Conservation (phyloP, 495 filamentous ascomycete species). For the Neurospora africana region DNA sequence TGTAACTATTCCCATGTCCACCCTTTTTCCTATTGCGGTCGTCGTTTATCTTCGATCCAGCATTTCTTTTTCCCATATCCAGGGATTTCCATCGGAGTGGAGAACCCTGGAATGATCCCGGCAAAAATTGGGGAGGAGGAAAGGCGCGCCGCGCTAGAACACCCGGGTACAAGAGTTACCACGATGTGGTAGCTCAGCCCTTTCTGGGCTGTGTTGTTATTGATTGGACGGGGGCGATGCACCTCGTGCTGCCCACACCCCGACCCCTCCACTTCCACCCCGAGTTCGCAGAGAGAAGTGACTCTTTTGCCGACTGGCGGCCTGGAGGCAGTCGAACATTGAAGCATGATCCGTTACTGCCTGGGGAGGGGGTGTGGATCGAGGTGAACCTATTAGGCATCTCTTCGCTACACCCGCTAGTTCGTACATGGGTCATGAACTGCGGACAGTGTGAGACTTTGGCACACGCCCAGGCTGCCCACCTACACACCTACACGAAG, state of each 20-base stretch:
- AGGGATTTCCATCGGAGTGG: not conserved
- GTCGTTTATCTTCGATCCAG: not conserved
- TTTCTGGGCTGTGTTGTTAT: conserved; percentile 1
- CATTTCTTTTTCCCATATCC: not conserved
- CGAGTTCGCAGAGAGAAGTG: not conserved
- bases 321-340: not conserved
- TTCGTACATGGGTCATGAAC: not conserved
- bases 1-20: not conserved
- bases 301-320: not conserved
- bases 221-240: not conserved
- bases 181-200: conserved; percentile 11
- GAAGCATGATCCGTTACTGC: not conserved
- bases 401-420: not conserved
- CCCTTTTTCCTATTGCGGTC: not conserved
- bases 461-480: not conserved
- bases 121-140: not conserved
- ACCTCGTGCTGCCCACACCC: not conserved
- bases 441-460: not conserved
- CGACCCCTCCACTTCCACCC: not conserved
- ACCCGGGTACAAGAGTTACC: not conserved
- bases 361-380: not conserved
- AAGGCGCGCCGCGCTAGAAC: not conserved
- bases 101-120: not conserved
- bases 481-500: not conserved
- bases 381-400: not conserved